Base-by-base conservation (phyloP, 257 asterid genomes). In the Salvia rosmarinus region DNA sequence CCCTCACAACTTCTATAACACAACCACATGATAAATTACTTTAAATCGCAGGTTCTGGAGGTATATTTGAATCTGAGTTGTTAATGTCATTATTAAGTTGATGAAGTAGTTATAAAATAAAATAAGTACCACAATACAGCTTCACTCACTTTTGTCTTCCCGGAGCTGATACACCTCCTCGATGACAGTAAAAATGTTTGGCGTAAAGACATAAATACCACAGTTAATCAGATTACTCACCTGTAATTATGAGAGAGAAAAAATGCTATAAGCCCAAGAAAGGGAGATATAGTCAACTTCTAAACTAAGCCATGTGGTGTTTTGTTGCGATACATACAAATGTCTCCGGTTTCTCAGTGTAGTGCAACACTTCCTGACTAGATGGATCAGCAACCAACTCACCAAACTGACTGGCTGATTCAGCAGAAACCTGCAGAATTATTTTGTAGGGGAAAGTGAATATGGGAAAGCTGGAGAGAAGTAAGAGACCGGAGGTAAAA, bases 281-380 rank as follows among this genome's bases (percentile, higher is more conserved):
- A 67, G 11, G 72, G 62, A 74, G 32, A 50, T 51, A 34, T 16
- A 47, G 55, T 70, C 37, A 44, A 64, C 57, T 58, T 56, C 51
- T 25, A 68, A 43, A 59, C 23, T 39, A 9, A 34, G 12, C 3
- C 14, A 49, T 20, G 44, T 16, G 25, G 39, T 20, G 59, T 21
- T 21, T 77, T 16, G 21, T 52, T 44, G 58, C 52, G 54, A 64
- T 62, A 82, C 95, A 23, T 86, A 91, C 97, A 82, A 91, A 91
- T 32, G 97, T 90, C 81, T 88, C 93, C 3, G 95, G 96, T 78
- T 90, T 90, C 81, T 90, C 96, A 12, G 93, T 85, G 84, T 90
- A 90, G 80, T 90, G 96, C 82, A 90, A 77, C 64, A 90, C 87
- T 77, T 90, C 93, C 32, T 86, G 88, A 76, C 91, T 86, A 52